phyloP scores from a whole-genome alignment of 176 grass and related monocot species.

The Aegilops bicornis region DNA sequence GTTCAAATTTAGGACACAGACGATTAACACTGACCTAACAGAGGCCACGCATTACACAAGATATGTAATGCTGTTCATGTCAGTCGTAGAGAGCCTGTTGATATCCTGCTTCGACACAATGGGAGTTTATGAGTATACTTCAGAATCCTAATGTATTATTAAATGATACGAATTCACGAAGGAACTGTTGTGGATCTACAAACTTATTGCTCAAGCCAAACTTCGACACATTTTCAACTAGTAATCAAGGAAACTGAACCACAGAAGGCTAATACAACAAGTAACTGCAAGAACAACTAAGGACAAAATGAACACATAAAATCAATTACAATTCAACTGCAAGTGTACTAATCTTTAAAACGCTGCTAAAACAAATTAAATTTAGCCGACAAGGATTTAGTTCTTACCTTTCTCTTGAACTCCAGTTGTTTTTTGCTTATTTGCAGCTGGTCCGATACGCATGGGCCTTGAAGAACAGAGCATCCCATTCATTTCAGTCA shows the following conservation, averaged over 20 bases:
- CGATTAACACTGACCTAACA: slow-evolving; percentile 97
- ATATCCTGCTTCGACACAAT: slow-evolving; percentile 93
- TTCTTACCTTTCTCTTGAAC: slow-evolving; percentile 72
- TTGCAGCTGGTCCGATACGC: slow-evolving; percentile 81
- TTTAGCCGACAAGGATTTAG: not conserved
- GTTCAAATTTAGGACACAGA: slow-evolving; percentile 70
- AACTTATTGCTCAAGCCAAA: slow-evolving; percentile 45
- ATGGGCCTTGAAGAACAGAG: slow-evolving; percentile 78
- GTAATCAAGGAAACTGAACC: not conserved
- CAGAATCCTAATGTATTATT: slow-evolving; percentile 47
- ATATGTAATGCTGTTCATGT: slow-evolving; percentile 74
- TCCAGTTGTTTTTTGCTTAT: slow-evolving; percentile 57
- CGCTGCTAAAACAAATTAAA: slow-evolving; percentile 13
- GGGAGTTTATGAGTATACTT: slow-evolving; percentile 67
- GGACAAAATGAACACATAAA: not conserved
- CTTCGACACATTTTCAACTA: slow-evolving; percentile 45
- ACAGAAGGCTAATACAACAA: not conserved
- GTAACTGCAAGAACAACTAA: slow-evolving; percentile 19
- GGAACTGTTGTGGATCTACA: slow-evolving; percentile 38
- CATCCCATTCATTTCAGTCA: slow-evolving; percentile 99
- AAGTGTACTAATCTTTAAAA: not conserved
- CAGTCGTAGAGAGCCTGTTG: slow-evolving; percentile 64
- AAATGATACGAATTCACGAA: slow-evolving; percentile 69
- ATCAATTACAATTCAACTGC: slow-evolving; percentile 2
- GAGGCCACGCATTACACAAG: slow-evolving; percentile 72